A percentile compares a stretch with the other conserved stretches of the same genome.
Conservation (phyloP, 2,329 filamentous ascomycete species). For the Akanthomyces muscarius region DNA sequence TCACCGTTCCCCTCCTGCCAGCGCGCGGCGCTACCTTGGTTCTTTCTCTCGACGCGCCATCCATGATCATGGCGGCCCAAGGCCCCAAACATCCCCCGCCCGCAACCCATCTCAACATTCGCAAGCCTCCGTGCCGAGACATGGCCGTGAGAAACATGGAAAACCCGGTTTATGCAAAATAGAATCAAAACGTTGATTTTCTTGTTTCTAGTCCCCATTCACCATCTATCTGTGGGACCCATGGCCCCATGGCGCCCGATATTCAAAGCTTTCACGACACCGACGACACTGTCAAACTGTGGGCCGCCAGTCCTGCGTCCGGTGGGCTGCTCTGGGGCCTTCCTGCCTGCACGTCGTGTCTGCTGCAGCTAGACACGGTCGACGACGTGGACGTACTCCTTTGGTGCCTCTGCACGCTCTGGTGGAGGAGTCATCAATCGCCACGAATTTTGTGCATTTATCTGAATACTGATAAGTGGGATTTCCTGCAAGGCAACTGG, state of each 20-base stretch:
- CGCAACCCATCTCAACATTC: no score
- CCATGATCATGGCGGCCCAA: no score
- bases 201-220: background rate
- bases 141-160: background rate
- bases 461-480: background rate
- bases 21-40: no score
- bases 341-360: constrained; percentile 2
- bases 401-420: background rate
- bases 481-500: constrained; percentile 7
- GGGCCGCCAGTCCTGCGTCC: background rate
- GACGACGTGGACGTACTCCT: background rate
- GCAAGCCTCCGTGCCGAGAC: no score
- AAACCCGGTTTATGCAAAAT: background rate
- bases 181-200: background rate
- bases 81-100: no score
- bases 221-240: background rate
- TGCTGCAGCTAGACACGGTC: background rate
- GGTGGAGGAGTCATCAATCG: background rate
- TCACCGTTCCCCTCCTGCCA: background rate
- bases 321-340: constrained; percentile 10
- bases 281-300: background rate
- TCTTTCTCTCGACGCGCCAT: no score
- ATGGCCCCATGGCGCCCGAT: background rate
- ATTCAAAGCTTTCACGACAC: constrained; percentile 3
- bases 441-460: background rate